These are phyloP conservation scores for Pholiota adiposa DNA, from an alignment of 1,284 basidiomycete genomes.

Conservation along the genomic window DNA sequence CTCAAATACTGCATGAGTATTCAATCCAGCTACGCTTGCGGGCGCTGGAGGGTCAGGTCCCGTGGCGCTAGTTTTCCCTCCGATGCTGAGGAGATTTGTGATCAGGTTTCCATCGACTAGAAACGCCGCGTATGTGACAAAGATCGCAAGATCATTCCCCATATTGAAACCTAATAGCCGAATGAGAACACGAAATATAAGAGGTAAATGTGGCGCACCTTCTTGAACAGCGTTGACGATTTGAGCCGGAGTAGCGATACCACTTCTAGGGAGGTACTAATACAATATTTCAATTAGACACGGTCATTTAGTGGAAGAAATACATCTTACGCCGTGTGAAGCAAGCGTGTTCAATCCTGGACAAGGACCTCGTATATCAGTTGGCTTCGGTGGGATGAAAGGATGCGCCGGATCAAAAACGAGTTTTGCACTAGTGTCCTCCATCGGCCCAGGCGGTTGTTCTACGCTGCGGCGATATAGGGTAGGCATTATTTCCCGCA, in stretches of 20 bases:
- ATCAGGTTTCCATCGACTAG: slow-evolving; percentile 29
- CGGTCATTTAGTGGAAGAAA: background rate
- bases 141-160: slow-evolving; percentile 21
- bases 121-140: slow-evolving; percentile 26
- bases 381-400: slow-evolving; percentile 17
- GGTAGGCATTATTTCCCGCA: slow-evolving; percentile 21
- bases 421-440: slow-evolving; percentile 21
- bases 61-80: slow-evolving; percentile 12
- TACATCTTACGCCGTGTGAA: slow-evolving; percentile 24
- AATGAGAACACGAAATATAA: background rate
- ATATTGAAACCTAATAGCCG: slow-evolving; percentile 15
- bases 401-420: slow-evolving; percentile 27
- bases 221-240: slow-evolving; percentile 26
- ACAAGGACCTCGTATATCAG: slow-evolving; percentile 28
- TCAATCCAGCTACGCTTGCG: slow-evolving; percentile 25
- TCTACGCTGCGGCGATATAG: slow-evolving; percentile 9
- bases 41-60: slow-evolving; percentile 24
- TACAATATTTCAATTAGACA: background rate
- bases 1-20: slow-evolving; percentile 25
- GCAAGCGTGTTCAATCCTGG: slow-evolving; percentile 29
- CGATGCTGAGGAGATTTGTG: slow-evolving; percentile 26
- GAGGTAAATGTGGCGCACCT: slow-evolving; percentile 9
- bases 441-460: slow-evolving; percentile 22
- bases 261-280: slow-evolving; percentile 29
- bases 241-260: slow-evolving; percentile 25